These are phyloP conservation scores for Aspergillus ochraceus DNA, from an alignment of 2,329 filamentous ascomycete species.

Conservation along the genomic window DNA sequence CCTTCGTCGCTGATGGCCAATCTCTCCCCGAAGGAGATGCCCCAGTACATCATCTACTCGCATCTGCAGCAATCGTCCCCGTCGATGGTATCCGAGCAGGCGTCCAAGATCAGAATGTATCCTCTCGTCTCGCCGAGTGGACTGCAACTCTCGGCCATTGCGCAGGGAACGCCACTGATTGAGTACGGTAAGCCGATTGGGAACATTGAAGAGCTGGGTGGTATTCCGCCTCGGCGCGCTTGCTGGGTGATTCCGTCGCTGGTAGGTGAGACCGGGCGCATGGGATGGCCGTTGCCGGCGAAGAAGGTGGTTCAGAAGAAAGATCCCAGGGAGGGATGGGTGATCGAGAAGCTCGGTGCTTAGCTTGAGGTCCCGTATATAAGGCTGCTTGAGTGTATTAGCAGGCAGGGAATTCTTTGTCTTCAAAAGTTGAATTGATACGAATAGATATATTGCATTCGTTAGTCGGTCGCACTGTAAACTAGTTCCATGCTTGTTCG, in stretches of 20 bases:
- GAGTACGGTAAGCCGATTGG: conserved; percentile 89
- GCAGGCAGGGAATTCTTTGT: neutral
- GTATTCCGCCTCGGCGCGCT: conserved; percentile 59
- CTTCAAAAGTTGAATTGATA: neutral
- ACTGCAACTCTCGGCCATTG: conserved; percentile 72
- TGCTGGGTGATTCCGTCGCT: conserved; percentile 82
- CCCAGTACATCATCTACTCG: conserved; percentile 83
- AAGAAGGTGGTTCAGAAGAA: conserved; percentile 80
- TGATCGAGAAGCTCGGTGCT: conserved; percentile 58
- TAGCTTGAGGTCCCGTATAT: conserved; percentile 17
- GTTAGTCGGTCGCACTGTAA: neutral
- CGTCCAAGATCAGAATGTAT: conserved; percentile 80
- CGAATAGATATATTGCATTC: neutral
- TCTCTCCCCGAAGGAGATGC: conserved; percentile 69
- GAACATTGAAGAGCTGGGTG: conserved; percentile 61
- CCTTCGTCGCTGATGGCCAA: conserved; percentile 78
- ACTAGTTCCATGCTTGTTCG: too few relatives aligned
- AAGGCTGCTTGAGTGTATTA: neutral
- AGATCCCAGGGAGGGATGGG: conserved; percentile 71
- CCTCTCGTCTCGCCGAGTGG: conserved; percentile 77
- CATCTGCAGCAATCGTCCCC: conserved; percentile 72
- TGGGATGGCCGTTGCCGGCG: conserved; percentile 84
- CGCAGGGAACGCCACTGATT: conserved; percentile 80
- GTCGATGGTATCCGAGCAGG: conserved; percentile 55
- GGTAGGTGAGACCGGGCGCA: conserved; percentile 64